Evolutionary conservation across 768 basidiomycete species (phyloP).

Genomic region (Psilocybe cyanescens): DNA sequence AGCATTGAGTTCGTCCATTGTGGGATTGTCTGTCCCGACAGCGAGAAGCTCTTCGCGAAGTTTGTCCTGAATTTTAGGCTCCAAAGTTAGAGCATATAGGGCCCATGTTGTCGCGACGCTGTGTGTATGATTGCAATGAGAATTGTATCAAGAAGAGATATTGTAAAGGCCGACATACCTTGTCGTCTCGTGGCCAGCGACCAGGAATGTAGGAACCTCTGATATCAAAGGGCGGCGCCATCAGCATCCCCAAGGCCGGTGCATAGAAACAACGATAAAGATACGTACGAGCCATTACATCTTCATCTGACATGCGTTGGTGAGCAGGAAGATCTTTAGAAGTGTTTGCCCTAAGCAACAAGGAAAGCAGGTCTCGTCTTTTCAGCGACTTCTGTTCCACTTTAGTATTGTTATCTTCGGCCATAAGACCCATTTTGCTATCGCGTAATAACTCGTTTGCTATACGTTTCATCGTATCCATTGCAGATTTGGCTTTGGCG

Average conservation of each 20-base stretch:
- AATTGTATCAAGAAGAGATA: neutral
- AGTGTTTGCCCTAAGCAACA: conserved; percentile 68
- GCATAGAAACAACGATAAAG: neutral
- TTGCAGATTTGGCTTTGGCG: conserved; percentile 31
- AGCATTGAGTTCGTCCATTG: conserved; percentile 69
- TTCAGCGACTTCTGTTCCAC: conserved; percentile 29
- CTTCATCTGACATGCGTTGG: conserved; percentile 63
- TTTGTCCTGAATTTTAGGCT: conserved; percentile 52
- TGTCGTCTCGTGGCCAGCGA: conserved; percentile 65
- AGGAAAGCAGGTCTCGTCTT: conserved; percentile 60
- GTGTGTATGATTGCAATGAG: neutral
- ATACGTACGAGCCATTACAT: conserved; percentile 57
- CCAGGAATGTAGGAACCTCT: conserved; percentile 67
- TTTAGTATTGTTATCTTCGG: conserved; percentile 28
- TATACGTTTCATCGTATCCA: conserved; percentile 49
- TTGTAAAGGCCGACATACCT: conserved; percentile 32
- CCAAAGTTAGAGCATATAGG: conserved; percentile 54
- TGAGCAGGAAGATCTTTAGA: conserved; percentile 57
- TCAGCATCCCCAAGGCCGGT: no score
- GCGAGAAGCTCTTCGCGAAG: conserved; percentile 61
- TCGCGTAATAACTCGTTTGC: conserved; percentile 50
- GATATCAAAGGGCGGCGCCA: neutral
- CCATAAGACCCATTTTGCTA: conserved; percentile 46
- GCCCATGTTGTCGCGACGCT: conserved; percentile 60
- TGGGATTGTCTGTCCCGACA: conserved; percentile 57